Conservation (phyloP, 768 basidiomycete species). For the Punctularia strigosozonata region DNA sequence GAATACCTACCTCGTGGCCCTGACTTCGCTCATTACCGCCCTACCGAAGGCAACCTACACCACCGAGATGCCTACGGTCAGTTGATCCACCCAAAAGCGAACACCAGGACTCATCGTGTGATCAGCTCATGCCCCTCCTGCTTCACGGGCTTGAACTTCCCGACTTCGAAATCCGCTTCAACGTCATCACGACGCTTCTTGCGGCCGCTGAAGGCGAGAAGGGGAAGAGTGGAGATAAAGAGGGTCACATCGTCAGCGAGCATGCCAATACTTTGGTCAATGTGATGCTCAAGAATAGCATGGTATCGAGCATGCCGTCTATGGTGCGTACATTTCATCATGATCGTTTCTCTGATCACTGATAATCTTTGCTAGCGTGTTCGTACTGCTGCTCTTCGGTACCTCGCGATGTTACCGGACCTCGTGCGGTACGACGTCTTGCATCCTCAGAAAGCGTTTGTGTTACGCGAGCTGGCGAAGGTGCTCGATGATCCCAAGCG, state of each 20-base stretch:
- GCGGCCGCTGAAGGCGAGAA: constrained; percentile 54
- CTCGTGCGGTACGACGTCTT: constrained; percentile 74
- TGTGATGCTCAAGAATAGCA: constrained; percentile 58
- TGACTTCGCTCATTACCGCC: constrained; percentile 70
- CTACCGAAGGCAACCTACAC: constrained; percentile 68
- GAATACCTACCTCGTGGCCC: constrained; percentile 68
- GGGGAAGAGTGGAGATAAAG: constrained; percentile 26
- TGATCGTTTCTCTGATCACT: background rate
- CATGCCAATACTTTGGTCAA: constrained; percentile 63
- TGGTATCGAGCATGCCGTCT: constrained; percentile 36
- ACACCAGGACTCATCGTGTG: background rate
- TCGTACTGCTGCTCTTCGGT: constrained; percentile 62
- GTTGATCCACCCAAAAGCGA: constrained; percentile 8
- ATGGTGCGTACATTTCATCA: constrained; percentile 28
- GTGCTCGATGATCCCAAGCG: constrained; percentile 86
- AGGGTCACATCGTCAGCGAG: constrained; percentile 35
- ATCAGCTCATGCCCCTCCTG: constrained; percentile 82
- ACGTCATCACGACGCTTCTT: constrained; percentile 72
- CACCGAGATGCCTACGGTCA: constrained; percentile 51
- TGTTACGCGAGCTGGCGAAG: constrained; percentile 64
- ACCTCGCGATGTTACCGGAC: constrained; percentile 61
- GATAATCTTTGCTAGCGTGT: constrained; percentile 42
- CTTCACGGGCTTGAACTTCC: constrained; percentile 75
- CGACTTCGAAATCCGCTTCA: constrained; percentile 59
- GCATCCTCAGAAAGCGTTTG: constrained; percentile 64